A percentile compares a stretch with the other conserved stretches of the same genome.
These are phyloP conservation scores for Mucor plumbeus DNA, from an alignment of 371 early-diverging fungal species.

Conservation along the genomic window DNA sequence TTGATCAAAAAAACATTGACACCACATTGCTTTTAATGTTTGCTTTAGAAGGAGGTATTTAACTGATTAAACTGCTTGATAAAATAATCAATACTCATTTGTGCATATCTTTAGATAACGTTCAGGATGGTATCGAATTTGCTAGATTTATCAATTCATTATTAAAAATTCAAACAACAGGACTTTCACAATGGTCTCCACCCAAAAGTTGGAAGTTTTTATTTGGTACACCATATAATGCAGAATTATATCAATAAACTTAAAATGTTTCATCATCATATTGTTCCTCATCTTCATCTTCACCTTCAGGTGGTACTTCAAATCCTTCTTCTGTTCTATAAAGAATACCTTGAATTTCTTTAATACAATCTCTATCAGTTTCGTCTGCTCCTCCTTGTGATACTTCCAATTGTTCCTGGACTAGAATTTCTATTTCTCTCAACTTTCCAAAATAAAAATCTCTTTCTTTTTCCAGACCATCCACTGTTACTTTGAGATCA, in stretches of 20 bases:
- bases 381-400: conserved; percentile 21
- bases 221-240: conserved; percentile 53
- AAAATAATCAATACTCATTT: background rate
- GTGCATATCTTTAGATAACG: conserved; percentile 55
- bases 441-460: conserved; percentile 94
- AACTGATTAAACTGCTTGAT: background rate
- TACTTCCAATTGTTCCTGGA: conserved; percentile 72
- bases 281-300: conserved; percentile 31
- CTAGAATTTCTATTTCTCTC: conserved; percentile 88
- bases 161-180: conserved; percentile 17
- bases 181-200: conserved; percentile 52
- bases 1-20: conserved; percentile 26
- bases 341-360: conserved; percentile 83
- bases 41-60: conserved; percentile 72
- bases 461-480: conserved; percentile 90
- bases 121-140: conserved; percentile 67
- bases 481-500: conserved; percentile 79
- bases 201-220: conserved; percentile 75
- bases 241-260: conserved; percentile 31
- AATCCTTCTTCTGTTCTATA: conserved; percentile 84
- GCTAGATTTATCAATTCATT: conserved; percentile 64
- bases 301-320: conserved; percentile 50
- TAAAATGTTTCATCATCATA: conserved; percentile 64
- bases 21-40: conserved; percentile 65
- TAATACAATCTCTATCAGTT: conserved; percentile 45